Base-by-base conservation (phyloP, 2,329 filamentous ascomycete genomes). In the Talaromyces rugulosus region DNA sequence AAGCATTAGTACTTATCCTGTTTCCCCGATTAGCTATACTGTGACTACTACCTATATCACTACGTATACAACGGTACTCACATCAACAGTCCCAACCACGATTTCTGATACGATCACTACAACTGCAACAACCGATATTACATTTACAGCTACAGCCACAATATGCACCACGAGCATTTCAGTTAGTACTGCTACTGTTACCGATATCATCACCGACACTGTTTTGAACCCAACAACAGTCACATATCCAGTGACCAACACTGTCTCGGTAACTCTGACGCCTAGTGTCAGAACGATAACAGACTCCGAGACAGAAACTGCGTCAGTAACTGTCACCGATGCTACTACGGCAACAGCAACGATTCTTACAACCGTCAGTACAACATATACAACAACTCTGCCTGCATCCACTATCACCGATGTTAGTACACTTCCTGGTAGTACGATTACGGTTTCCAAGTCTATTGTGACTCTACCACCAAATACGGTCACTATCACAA, bases 61-160 rank as follows among this genome's bases (percentile, higher is more conserved):
- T 4, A 61, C 59, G 12, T 61, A 56, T 50, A 61, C 59, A 56
- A 61, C 59, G 3, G 40, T 40, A 9, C n/a, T 56, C 30, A 23
- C 54, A 8, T 57, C 59, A 9, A 51, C 28, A 11, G 11, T 56
- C 12, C 30, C 61, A 7, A 53, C 33, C 27, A 63, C 61, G 23
- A 60, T 56, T 18, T 33, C 58, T 9, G 53, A 56, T 44, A 60
- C 61, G 30, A 58, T 44, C 14, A 60, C 53, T n/a, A 47, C 56
- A 57, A 54, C 52, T 18, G 28, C 34, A 16, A 60, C 57, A 34
- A 47, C 44, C 11, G 54, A 47, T 11, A 27, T 50, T 34, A 31
- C 60, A 18, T 33, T 31, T 11, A 40, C 56, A 23, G 28, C 40
- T 11, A 57, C 33, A 4, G 47, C 44, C 14, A 53, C 27, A 11